Evolutionary conservation across 2,329 filamentous ascomycete species (phyloP).

Genomic region (Tolypocladium cylindrosporum): DNA sequence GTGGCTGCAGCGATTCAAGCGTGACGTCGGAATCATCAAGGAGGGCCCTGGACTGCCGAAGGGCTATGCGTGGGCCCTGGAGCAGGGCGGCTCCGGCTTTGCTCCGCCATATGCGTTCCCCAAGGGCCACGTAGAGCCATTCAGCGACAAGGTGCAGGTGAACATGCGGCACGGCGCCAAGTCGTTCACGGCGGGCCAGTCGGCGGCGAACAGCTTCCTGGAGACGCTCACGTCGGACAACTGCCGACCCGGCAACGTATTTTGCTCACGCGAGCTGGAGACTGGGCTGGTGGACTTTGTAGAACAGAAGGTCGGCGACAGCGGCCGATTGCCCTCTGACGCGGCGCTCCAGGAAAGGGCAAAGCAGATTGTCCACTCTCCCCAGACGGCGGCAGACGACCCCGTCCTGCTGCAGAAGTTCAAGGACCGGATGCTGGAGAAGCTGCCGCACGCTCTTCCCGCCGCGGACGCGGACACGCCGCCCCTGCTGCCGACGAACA

Average conservation of each 20-base stretch:
- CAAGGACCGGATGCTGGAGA: slow-evolving; percentile 31
- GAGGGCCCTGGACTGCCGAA: slow-evolving; percentile 39
- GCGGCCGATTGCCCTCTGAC: slow-evolving; percentile 36
- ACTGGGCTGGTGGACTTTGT: slow-evolving; percentile 41
- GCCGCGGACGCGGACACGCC: not conserved
- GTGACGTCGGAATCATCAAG: slow-evolving; percentile 41
- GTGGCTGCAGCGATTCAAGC: slow-evolving; percentile 55
- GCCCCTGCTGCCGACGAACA: slow-evolving; percentile 15
- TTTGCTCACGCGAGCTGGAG: slow-evolving; percentile 50
- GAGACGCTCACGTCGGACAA: slow-evolving; percentile 32
- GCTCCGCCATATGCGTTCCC: slow-evolving; percentile 43
- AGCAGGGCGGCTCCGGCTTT: slow-evolving; percentile 44
- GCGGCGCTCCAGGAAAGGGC: slow-evolving; percentile 35
- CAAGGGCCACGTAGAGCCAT: slow-evolving; percentile 24
- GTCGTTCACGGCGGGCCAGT: slow-evolving; percentile 30
- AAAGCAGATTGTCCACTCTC: slow-evolving; percentile 34
- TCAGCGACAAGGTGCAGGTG: slow-evolving; percentile 21
- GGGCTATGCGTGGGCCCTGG: slow-evolving; percentile 32
- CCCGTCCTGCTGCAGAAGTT: slow-evolving; percentile 41
- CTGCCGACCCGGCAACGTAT: slow-evolving; percentile 38
- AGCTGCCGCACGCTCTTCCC: slow-evolving; percentile 11
- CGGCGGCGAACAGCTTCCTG: slow-evolving; percentile 38
- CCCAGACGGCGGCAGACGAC: slow-evolving; percentile 45
- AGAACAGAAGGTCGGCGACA: slow-evolving; percentile 24
- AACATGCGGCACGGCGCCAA: slow-evolving; percentile 26